Evolutionary conservation across 139 green algal species (phyloP), one percentile per base, ranked within the genome.

Genomic region (Penium margaritaceum): DNA sequence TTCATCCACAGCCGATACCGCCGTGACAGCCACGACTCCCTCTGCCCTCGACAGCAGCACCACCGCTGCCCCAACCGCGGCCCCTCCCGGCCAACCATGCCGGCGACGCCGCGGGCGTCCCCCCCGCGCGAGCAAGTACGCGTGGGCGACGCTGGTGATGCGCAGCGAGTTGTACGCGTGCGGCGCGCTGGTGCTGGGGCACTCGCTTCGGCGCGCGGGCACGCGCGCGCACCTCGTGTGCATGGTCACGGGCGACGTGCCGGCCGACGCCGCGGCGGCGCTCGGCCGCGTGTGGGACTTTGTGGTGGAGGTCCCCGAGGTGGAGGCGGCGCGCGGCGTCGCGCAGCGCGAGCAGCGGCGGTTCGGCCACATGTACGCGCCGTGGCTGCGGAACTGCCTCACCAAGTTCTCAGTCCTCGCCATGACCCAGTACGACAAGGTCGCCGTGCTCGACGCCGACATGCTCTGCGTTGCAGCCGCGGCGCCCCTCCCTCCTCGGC

Each of bases 111-210:
- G n/a, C n/a, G n/a, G n/a, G n/a, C n/a, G n/a, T n/a, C n/a, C n/a
- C n/a, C n/a, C n/a, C n/a, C n/a, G n/a, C n/a, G n/a, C n/a, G n/a
- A n/a, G n/a, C n/a, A n/a, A 24, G n/a, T 71, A 63, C 15, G 63
- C 63, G 14, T 71, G 63, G 63, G 63, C 35, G 2, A 71, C 63
- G 2, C 63, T 71, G 14, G 63, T 71, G 35, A 71, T 71, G 63
- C 35, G 29, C 15, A 60, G 58, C 12, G 47, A 71, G 35, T 21
- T 34, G 7, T 71, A 71, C 24, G 63, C 47, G 14, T 71, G 63
- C 15, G 63, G 63, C 15, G 63, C 63, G 3, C 63, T 71, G 5
- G 63, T 71, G 14, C 35, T 71, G 14, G 63, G 63, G 1, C 63
- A 41, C 9, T 71, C 63, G 19, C 33, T 71, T 17, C 38, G 63